Conservation (phyloP, 345 rosid species). For the Rhizophora apiculata region DNA sequence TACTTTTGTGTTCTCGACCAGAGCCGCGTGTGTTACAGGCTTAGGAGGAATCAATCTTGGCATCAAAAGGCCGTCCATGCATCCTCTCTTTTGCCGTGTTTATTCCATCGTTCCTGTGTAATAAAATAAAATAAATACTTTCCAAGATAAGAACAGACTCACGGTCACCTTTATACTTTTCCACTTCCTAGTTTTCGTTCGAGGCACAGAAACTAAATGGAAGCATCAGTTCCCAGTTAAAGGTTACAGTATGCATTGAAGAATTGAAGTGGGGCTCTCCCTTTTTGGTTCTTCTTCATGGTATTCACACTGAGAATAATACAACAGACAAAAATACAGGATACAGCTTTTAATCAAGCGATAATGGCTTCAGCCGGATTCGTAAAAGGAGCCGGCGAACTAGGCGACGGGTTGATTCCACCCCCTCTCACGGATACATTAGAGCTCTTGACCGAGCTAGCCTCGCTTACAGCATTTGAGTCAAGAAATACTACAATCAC, state of each 20-base stretch:
- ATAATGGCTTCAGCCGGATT: constrained; percentile 43
- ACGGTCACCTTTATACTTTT: constrained; percentile 34
- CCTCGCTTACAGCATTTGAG: constrained; percentile 57
- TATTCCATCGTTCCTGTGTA: no score
- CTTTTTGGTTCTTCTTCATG: constrained; percentile 12
- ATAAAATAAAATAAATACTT: no score
- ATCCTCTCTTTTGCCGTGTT: no score
- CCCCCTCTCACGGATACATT: constrained; percentile 65
- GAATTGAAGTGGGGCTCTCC: constrained; percentile 44
- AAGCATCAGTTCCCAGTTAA: constrained; percentile 34
- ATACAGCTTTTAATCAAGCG: constrained; percentile 23
- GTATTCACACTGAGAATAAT: constrained; percentile 43
- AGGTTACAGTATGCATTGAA: constrained; percentile 52
- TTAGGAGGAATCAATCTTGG: no score
- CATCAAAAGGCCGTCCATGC: no score
- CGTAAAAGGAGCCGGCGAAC: constrained; percentile 55
- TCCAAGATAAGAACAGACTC: constrained; percentile 23
- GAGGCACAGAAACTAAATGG: constrained; percentile 31
- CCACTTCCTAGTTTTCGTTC: constrained; percentile 19
- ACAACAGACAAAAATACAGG: constrained; percentile 24
- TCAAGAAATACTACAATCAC: constrained; percentile 78
- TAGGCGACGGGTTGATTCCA: constrained; percentile 56
- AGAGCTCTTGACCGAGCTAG: constrained; percentile 39
- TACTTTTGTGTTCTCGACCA: no score
- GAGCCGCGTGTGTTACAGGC: no score